Evolutionary conservation across 106 monocot species (phyloP).

Genomic region (Dioscorea dumetorum): DNA sequence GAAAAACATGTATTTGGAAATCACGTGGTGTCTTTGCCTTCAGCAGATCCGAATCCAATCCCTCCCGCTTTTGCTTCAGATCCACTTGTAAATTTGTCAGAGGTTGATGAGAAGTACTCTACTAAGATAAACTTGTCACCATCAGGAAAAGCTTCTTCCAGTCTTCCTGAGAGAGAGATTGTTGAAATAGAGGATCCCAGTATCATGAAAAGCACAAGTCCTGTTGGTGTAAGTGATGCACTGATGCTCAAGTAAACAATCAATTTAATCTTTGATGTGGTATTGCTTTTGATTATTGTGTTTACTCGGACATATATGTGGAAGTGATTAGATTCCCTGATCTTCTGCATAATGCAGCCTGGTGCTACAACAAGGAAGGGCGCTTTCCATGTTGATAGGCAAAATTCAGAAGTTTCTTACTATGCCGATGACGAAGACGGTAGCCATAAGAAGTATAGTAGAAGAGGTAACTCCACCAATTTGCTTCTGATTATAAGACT

Average conservation of each 20-base stretch:
- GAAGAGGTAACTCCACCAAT: constrained; percentile 53
- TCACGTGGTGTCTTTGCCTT: constrained; percentile 64
- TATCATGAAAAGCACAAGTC: constrained; percentile 39
- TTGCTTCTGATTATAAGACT: no score
- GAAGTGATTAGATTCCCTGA: no score
- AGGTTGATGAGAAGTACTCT: constrained; percentile 8
- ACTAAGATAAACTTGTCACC: constrained; percentile 19
- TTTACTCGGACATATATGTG: not conserved
- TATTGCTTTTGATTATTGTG: not conserved
- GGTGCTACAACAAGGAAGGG: constrained; percentile 84
- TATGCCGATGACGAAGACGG: constrained; percentile 99
- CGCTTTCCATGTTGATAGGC: constrained; percentile 55
- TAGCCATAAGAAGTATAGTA: constrained; percentile 66
- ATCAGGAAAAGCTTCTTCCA: constrained; percentile 21
- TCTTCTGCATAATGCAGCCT: constrained; percentile 40
- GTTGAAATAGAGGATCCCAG: constrained; percentile 80
- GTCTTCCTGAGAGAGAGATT: constrained; percentile 62
- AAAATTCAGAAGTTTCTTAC: constrained; percentile 76
- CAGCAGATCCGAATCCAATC: constrained; percentile 41
- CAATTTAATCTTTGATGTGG: not conserved
- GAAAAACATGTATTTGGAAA: constrained; percentile 94
- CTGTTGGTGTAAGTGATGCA: constrained; percentile 44
- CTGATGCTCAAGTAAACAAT: no score
- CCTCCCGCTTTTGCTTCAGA: constrained; percentile 91
- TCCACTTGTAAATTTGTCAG: constrained; percentile 48